Evolutionary conservation across 805 yeast species (phyloP), one percentile per base, ranked within the genome.

Genomic region (Blastobotrys americana): DNA sequence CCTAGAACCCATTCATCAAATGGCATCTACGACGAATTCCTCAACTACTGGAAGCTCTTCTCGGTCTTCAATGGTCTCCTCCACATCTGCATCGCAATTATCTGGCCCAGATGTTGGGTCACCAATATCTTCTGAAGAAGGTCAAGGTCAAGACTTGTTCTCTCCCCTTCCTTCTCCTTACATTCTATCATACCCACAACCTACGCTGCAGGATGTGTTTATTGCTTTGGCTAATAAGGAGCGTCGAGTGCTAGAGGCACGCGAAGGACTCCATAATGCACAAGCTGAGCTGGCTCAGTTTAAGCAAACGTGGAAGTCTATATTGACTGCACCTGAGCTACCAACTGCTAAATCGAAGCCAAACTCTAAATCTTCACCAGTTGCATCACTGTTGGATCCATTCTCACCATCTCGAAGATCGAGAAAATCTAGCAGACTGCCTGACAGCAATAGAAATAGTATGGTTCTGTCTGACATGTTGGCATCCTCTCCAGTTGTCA

Each of bases 241-340:
- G 45, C 58, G 66, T 8, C 54, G 56, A 23, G 64, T 62, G 18
- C 55, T 63, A 16, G 66, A 63, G 48, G 65, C 66, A 19, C 47
- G 49, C 18, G 64, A 63, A 44, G 51, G 44, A 9, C 52, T 58
- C 36, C 45, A 41, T 34, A 51, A 46, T 15, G 64, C 65, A 18
- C 50, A 52, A 40, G 49, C 38, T 20, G 65, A 57, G 37, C 57
- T 62, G 37, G 42, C 46, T 13, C 41, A 37, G 15, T 61, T 60
- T 40, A 48, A 47, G 25, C 20, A 13, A 27, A 41, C 44, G 18
- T 54, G 57, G 57, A 49, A 43, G 21, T 27, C 49, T 13, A 41
- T 52, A 5, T 44, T 54, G 27, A 44, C 46, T 28, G 37, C 35
- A 13, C 43, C 43, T 8, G 31, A 25, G 31, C 20, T 33, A 17